Evolutionary conservation across 805 yeast genomes (phyloP), one percentile per base, ranked within the genome.

Genomic region (Lachancea quebecensis): DNA sequence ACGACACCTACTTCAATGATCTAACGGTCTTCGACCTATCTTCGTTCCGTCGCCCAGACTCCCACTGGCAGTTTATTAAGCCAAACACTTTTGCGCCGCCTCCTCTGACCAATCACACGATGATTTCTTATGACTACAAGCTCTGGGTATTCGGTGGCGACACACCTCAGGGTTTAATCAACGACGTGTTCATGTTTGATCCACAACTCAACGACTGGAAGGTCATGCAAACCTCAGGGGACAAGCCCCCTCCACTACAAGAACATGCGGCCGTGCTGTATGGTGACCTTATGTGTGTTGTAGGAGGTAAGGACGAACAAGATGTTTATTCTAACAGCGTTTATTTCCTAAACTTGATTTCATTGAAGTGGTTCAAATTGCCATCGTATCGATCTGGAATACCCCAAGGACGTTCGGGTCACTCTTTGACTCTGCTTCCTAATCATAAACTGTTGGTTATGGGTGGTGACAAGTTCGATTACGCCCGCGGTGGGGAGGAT

Each of bases 91-190:
- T 65, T 41, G 60, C 71, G 10, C 71, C 71, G 38, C 95, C 95
- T 2, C 88, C 95, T 1, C 73, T 95, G 51, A 80, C 97, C 1
- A 89, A 90, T 64, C 99, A 93, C 67, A 75, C 96, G 3, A 87
- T 90, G 85, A 78, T 81, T 17, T 77, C 91, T 2, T 83, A 75
- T 67, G 82, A 85, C 53, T 81, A 82, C 61, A 82, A 82, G 59
- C 70, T 93, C 45, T 91, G 82, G 72, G 70, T 93, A 10, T 93
- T 85, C 68, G 99, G 99, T 49, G 99, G 99, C 47, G 85, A 88
- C 46, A 88, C 87, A 55, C 78, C 83, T 25, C 79, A 74, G 49
- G 74, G 75, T 42, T 76, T 90, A 50, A 78, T 77, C 41, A 81
- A 84, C 57, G 91, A 86, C 54, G 69, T 91, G 31, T 88, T 91